A percentile compares a stretch with the other conserved stretches of the same genome.
Evolutionary conservation across 768 basidiomycete species (phyloP).

Genomic region (Boletus rufocinnamomeus): DNA sequence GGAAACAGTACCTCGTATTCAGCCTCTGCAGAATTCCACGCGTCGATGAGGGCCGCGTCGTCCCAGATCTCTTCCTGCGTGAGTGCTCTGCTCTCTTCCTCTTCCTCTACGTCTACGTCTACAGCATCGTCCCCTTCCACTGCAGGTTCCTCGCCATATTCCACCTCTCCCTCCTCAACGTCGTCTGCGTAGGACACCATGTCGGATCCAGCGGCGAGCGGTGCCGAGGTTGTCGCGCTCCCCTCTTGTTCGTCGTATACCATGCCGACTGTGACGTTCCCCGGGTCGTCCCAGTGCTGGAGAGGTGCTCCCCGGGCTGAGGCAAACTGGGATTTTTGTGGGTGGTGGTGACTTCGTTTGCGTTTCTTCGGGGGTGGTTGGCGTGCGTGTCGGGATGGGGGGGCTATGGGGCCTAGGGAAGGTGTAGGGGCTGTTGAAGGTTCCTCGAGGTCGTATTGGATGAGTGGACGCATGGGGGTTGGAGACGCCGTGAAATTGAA

Average conservation of each 20-base stretch:
- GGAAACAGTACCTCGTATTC: constrained; percentile 61
- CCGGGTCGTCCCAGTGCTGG: constrained; percentile 50
- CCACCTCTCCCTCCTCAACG: constrained; percentile 25
- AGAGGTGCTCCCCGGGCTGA: constrained; percentile 16
- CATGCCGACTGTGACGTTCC: constrained; percentile 26
- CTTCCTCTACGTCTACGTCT: constrained; percentile 36
- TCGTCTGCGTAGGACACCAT: constrained; percentile 3
- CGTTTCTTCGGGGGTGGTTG: constrained; percentile 56
- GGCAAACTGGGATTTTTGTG: neutral
- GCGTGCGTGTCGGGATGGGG: constrained; percentile 1
- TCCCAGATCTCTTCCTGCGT: constrained; percentile 84
- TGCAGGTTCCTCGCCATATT: constrained; percentile 22
- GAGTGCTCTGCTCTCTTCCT: constrained; percentile 54
- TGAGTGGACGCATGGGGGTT: constrained; percentile 28
- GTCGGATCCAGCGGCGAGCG: neutral
- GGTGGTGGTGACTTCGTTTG: constrained; percentile 31
- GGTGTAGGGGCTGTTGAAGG: neutral
- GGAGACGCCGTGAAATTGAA: neutral
- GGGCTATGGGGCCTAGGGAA: neutral
- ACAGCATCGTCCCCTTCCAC: constrained; percentile 25
- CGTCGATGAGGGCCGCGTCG: constrained; percentile 77
- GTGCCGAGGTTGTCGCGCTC: neutral
- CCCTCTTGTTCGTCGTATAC: constrained; percentile 35
- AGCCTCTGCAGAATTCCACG: constrained; percentile 82
- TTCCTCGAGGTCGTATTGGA: constrained; percentile 32